Evolutionary conservation across 768 basidiomycete species (phyloP).

Genomic region (Boletus edulis): DNA sequence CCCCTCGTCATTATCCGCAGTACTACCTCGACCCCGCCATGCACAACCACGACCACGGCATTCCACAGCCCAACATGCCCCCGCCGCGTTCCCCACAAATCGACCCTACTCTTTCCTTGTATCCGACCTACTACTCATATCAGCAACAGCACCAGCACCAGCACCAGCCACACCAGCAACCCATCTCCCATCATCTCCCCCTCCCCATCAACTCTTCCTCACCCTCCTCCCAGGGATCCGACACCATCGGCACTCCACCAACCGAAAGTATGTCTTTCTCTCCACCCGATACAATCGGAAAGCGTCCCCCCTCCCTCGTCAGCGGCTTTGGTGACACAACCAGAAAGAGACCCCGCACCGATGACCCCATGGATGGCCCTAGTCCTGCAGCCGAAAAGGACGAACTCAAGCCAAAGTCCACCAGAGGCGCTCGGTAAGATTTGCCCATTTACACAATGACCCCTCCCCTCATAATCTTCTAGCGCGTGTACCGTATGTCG

Average conservation of each 20-base stretch:
- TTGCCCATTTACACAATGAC: neutral
- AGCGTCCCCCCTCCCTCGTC: constrained; percentile 57
- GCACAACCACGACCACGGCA: constrained; percentile 44
- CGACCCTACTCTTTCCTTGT: constrained; percentile 69
- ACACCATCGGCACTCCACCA: constrained; percentile 71
- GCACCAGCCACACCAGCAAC: constrained; percentile 36
- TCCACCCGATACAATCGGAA: constrained; percentile 56
- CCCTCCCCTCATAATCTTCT: constrained; percentile 13
- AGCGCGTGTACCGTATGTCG: constrained; percentile 93
- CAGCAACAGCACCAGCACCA: constrained; percentile 47
- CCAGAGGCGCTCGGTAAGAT: constrained; percentile 77
- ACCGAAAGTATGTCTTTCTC: constrained; percentile 56
- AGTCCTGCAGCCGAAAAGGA: constrained; percentile 61
- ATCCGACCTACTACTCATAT: constrained; percentile 59
- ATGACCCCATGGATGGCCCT: constrained; percentile 45
- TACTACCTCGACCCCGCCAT: constrained; percentile 33
- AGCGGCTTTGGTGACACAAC: constrained; percentile 35
- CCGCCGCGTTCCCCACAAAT: constrained; percentile 61
- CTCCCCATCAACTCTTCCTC: constrained; percentile 65
- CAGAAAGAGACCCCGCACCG: constrained; percentile 62
- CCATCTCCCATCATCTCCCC: constrained; percentile 53
- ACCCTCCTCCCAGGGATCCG: constrained; percentile 78
- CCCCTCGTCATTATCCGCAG: constrained; percentile 20
- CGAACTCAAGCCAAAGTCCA: constrained; percentile 75
- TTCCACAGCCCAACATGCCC: constrained; percentile 37